Evolutionary conservation across 1,284 basidiomycete species (phyloP).

Genomic region (Cryptococcus neoformans): DNA sequence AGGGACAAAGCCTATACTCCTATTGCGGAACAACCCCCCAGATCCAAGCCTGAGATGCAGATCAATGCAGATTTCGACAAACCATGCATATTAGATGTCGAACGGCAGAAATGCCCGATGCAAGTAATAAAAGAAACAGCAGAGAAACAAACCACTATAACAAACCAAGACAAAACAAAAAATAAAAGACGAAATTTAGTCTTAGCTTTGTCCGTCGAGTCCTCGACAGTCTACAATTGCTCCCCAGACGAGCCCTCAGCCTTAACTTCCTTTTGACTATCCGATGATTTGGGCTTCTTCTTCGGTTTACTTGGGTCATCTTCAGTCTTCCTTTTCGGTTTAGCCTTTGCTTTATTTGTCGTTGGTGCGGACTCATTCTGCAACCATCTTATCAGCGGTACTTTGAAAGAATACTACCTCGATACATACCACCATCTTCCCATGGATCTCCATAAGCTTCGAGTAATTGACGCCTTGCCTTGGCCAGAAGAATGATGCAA

Average conservation of each 20-base stretch:
- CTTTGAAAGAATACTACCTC: not conserved
- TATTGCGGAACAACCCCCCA: too few species aligned
- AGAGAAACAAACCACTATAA: too few species aligned
- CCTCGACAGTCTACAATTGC: too few species aligned
- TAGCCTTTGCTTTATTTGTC: slow-evolving; percentile 22
- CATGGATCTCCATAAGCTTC: slow-evolving; percentile 87
- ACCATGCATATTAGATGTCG: too few species aligned
- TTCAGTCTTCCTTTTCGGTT: slow-evolving; percentile 33
- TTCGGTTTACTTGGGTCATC: slow-evolving; percentile 19
- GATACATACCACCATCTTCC: slow-evolving; percentile 70
- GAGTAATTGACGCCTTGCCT: slow-evolving; percentile 84
- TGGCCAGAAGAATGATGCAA: slow-evolving; percentile 95
- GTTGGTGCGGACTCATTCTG: slow-evolving; percentile 13
- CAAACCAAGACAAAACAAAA: too few species aligned
- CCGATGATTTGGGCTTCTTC: slow-evolving; percentile 23
- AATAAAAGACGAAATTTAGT: too few species aligned
- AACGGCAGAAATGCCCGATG: too few species aligned
- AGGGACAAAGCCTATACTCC: too few species aligned
- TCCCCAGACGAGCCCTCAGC: not conserved
- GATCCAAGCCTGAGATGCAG: too few species aligned
- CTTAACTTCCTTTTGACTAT: slow-evolving; percentile 17
- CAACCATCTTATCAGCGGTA: not conserved
- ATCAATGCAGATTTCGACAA: too few species aligned
- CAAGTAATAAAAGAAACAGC: too few species aligned
- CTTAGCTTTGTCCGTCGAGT: too few species aligned